Conservation (phyloP, 257 asterid species). For the Solanum gracilifrons region DNA sequence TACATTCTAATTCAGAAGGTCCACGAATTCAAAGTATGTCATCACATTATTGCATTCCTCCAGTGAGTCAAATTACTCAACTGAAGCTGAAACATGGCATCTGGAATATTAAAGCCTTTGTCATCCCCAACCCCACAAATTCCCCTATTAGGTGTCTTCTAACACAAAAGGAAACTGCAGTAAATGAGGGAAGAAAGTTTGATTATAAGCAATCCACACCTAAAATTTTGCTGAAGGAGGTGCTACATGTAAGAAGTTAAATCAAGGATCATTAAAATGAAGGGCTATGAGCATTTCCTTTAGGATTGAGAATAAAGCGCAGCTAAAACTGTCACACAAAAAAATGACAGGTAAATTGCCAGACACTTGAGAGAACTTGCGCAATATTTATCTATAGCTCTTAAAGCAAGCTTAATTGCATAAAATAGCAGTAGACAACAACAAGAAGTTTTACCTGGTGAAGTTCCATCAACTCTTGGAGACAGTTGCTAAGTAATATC, state of each 20-base stretch:
- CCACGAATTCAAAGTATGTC: not conserved
- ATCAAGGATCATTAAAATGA: not conserved
- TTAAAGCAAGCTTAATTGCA: not conserved
- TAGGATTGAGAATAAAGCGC: not conserved
- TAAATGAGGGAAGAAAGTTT: not conserved
- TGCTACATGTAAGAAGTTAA: not conserved
- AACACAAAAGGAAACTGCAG: not conserved
- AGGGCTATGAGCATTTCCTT: not conserved
- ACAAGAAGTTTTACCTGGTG: constrained; percentile 62
- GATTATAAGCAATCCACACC: not conserved
- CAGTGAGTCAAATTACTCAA: not conserved
- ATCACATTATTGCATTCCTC: not conserved
- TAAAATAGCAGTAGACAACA: not conserved
- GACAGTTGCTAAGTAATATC: constrained; percentile 93
- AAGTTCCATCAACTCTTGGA: constrained; percentile 97
- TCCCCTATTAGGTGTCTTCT: not conserved
- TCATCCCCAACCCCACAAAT: not conserved
- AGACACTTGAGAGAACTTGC: not conserved
- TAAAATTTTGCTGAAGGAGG: not conserved
- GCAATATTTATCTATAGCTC: not conserved
- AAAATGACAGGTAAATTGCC: not conserved
- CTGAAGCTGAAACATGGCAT: not conserved
- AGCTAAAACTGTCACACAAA: not conserved
- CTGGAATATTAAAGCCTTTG: not conserved
- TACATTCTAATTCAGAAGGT: not conserved